Conservation (phyloP, 768 basidiomycete genomes). For the Gloeostereum incarnatum region DNA sequence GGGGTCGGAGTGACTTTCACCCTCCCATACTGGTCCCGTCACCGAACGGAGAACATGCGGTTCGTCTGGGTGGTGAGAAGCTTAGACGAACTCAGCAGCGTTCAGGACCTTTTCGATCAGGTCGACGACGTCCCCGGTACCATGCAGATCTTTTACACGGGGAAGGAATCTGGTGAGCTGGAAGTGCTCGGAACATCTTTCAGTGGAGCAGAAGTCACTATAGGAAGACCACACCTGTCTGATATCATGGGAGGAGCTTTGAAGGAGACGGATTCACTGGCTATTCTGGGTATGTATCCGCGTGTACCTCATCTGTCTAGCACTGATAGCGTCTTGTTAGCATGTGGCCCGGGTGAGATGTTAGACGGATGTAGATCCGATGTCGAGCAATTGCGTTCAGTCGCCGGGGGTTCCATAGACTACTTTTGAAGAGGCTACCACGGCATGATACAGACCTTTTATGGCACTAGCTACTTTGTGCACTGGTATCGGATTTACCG, state of each 20-base stretch:
- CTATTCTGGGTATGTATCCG: neutral
- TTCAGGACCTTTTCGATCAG: neutral
- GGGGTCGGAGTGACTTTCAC: conserved; percentile 4
- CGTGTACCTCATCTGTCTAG: neutral
- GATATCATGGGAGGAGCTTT: neutral
- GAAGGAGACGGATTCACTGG: neutral
- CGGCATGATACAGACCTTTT: neutral
- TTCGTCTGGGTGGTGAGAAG: neutral
- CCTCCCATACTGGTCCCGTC: neutral
- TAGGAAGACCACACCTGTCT: neutral
- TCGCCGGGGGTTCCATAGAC: neutral
- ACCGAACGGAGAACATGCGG: neutral
- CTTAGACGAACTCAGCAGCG: neutral
- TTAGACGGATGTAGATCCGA: conserved; percentile 1
- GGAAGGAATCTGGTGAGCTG: neutral
- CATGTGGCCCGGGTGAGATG: conserved; percentile 4
- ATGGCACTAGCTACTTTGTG: neutral
- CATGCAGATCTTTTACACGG: conserved; percentile 3
- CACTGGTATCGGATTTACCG: neutral
- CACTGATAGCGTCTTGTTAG: neutral
- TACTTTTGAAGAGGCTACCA: conserved; percentile 4
- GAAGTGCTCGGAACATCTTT: neutral
- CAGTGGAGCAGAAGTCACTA: neutral
- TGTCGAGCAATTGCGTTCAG: neutral
- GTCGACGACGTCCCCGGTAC: neutral